Percentiles rank a stretch among this genome's conserved stretches.
Conservation (phyloP, 2,329 filamentous ascomycete species). For the Colletotrichum chlorophyti region DNA sequence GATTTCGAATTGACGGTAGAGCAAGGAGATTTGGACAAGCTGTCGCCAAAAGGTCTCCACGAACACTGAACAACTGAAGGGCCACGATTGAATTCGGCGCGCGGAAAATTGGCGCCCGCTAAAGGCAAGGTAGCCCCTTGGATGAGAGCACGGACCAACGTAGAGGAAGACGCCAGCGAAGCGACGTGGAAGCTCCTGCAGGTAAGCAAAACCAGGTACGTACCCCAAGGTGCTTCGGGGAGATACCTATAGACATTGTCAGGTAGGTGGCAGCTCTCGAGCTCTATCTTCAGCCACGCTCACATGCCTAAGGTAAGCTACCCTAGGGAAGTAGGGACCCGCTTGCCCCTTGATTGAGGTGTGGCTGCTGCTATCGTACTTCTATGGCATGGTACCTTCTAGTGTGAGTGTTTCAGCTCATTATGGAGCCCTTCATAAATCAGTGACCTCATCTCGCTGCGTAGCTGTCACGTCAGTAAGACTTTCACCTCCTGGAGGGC, state of each 20-base stretch:
- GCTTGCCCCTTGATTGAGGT: too few relatives aligned
- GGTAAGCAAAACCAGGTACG: too few relatives aligned
- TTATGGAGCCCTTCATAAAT: constrained; percentile 22
- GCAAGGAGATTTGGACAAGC: constrained; percentile 33
- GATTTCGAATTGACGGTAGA: constrained; percentile 13
- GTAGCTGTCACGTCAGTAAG: constrained; percentile 13
- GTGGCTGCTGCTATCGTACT: too few relatives aligned
- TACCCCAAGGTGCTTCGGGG: too few relatives aligned
- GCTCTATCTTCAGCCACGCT: constrained; percentile 7
- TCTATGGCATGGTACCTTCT: constrained; percentile 24
- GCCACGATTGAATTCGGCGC: constrained; percentile 29
- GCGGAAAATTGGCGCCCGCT: constrained; percentile 29
- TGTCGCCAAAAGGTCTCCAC: constrained; percentile 33
- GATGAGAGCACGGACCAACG: constrained; percentile 11
- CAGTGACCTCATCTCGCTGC: constrained; percentile 27
- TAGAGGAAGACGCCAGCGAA: not conserved
- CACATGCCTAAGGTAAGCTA: too few relatives aligned
- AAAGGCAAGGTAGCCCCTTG: constrained; percentile 24
- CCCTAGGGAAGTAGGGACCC: too few relatives aligned
- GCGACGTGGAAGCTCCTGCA: constrained; percentile 6
- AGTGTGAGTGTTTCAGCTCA: constrained; percentile 19
- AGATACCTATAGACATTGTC: too few relatives aligned
- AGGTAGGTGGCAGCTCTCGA: not conserved
- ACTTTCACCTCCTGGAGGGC: constrained; percentile 17
- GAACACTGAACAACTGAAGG: too few relatives aligned